Conservation (phyloP, 2,329 filamentous ascomycete genomes). For the Venturia carpophila region DNA sequence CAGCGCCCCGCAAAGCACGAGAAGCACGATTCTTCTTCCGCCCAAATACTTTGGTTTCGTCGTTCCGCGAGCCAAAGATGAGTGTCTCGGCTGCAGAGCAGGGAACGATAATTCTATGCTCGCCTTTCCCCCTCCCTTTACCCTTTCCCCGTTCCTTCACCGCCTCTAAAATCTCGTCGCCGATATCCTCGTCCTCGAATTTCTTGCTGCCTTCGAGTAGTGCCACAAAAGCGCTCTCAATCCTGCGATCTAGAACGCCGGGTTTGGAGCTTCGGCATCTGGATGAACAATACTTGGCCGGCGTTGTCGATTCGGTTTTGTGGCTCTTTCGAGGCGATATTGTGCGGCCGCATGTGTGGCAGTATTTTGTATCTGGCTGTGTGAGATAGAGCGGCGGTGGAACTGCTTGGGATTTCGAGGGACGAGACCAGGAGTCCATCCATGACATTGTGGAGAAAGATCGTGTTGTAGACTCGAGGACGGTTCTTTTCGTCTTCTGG, state of each 20-base stretch:
- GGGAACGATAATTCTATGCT: constrained; percentile 42
- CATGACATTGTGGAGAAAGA: constrained; percentile 34
- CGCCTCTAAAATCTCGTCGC: constrained; percentile 21
- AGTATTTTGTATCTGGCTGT: constrained; percentile 46
- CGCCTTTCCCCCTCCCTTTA: constrained; percentile 39
- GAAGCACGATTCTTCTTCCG: constrained; percentile 40
- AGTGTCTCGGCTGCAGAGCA: constrained; percentile 44
- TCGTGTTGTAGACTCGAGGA: neutral
- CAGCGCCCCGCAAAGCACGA: constrained; percentile 32
- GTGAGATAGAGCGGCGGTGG: constrained; percentile 50
- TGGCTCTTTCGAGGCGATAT: constrained; percentile 36
- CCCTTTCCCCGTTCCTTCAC: constrained; percentile 21
- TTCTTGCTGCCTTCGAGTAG: constrained; percentile 31
- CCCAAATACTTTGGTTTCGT: constrained; percentile 40
- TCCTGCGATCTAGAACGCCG: constrained; percentile 42
- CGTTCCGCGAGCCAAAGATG: constrained; percentile 41
- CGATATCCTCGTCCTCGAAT: constrained; percentile 28
- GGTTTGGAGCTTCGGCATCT: constrained; percentile 48
- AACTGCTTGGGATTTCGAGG: constrained; percentile 33
- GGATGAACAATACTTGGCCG: constrained; percentile 50
- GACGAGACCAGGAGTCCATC: constrained; percentile 44
- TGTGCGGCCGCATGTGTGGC: constrained; percentile 49
- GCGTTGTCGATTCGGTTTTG: constrained; percentile 25
- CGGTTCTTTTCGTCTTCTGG: neutral
- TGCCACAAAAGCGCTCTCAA: constrained; percentile 44